A percentile compares a stretch with the other conserved stretches of the same genome.
Conservation (phyloP, 345 rosid genomes). For the Pistacia vera region DNA sequence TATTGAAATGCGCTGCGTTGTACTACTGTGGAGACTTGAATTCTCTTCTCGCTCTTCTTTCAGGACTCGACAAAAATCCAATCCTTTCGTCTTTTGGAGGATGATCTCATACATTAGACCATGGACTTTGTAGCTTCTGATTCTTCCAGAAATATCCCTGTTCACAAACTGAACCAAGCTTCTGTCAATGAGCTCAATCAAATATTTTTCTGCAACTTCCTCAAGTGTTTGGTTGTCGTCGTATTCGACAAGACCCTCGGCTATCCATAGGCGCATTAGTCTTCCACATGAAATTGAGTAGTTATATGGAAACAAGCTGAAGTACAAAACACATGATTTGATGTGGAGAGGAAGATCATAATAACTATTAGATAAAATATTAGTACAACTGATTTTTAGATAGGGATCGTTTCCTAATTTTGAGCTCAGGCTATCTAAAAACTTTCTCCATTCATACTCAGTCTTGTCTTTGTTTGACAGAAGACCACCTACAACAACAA, state of each 20-base stretch:
- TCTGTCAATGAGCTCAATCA: conserved; percentile 16
- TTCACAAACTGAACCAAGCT: not conserved
- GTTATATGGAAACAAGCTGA: conserved; percentile 29
- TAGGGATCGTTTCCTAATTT: not conserved
- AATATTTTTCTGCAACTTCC: conserved; percentile 17
- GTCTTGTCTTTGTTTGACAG: not conserved
- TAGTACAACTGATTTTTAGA: not conserved
- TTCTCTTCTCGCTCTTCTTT: not conserved
- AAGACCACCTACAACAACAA: conserved; percentile 9
- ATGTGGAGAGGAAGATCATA: no score
- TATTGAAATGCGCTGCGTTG: conserved; percentile 14
- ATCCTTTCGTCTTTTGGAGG: not conserved
- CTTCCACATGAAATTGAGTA: not conserved
- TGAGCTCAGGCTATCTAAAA: conserved; percentile 12
- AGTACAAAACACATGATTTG: not conserved
- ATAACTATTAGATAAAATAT: no score
- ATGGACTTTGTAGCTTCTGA: conserved; percentile 16
- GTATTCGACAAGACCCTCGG: conserved; percentile 26
- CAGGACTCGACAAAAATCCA: conserved; percentile 2
- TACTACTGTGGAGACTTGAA: not conserved
- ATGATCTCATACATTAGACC: conserved; percentile 21
- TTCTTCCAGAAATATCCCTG: conserved; percentile 15
- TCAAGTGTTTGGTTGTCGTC: not conserved
- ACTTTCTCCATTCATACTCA: conserved; percentile 14
- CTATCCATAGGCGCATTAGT: conserved; percentile 21